These are phyloP conservation scores for Chloris gayana DNA, from an alignment of 176 grass and related monocot species.

Conservation along the genomic window DNA sequence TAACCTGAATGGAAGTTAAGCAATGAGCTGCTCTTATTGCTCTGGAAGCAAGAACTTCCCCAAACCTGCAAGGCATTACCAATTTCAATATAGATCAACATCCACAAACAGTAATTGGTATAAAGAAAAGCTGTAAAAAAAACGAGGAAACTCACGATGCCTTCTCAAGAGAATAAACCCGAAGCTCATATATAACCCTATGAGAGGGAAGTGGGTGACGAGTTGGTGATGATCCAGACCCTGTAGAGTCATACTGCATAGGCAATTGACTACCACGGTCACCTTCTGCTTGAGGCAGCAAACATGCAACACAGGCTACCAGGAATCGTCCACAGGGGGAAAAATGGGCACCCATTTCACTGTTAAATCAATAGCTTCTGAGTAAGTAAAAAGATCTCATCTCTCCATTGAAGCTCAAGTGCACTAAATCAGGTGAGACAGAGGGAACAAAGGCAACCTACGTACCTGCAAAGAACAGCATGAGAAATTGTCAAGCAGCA, in stretches of 20 bases:
- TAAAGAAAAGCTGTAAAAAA: constrained; percentile 11
- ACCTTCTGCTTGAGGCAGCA: constrained; percentile 86
- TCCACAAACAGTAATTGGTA: constrained; percentile 27
- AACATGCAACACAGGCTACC: constrained; percentile 97
- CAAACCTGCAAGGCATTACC: constrained; percentile 65
- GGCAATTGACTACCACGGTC: constrained; percentile 66
- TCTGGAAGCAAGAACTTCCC: constrained; percentile 76
- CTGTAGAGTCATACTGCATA: constrained; percentile 69
- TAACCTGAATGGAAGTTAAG: constrained; percentile 99
- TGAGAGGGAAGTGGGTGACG: constrained; percentile 87
- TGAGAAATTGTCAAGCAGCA: constrained; percentile 86
- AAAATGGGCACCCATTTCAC: constrained; percentile 99
- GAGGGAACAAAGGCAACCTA: constrained; percentile 28
- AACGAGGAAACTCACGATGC: constrained; percentile 61
- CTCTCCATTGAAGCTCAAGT: constrained; percentile 19
- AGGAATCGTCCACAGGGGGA: constrained; percentile 96
- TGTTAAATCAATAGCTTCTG: constrained; percentile 47
- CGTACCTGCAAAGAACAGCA: constrained; percentile 99
- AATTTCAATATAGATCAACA: constrained; percentile 27
- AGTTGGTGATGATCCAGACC: constrained; percentile 88
- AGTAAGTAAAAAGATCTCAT: constrained; percentile 41
- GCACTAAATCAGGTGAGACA: constrained; percentile 15
- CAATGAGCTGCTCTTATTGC: constrained; percentile 98
- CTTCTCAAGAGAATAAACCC: constrained; percentile 96
- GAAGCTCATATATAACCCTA: constrained; percentile 96